These are phyloP conservation scores for Dendrostoma leiphaemia DNA, from an alignment of 2,329 filamentous ascomycete species.

Conservation along the genomic window DNA sequence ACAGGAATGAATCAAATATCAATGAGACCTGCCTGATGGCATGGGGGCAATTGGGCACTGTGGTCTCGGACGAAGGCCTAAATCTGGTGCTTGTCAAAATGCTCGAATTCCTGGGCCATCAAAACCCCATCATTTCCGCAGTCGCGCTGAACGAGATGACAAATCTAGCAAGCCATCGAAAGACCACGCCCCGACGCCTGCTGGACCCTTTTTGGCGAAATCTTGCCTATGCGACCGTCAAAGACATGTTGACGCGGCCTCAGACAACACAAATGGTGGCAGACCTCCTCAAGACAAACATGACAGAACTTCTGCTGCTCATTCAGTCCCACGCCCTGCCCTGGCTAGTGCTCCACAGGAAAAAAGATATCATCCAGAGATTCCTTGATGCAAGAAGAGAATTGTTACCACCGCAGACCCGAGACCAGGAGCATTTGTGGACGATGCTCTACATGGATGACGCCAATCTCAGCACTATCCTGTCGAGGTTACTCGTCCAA, in stretches of 20 bases:
- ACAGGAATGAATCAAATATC: slow-evolving; percentile 63
- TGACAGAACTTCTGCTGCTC: slow-evolving; percentile 69
- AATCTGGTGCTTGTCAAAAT: slow-evolving; percentile 82
- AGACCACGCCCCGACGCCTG: slow-evolving; percentile 63
- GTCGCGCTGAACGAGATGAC: slow-evolving; percentile 81
- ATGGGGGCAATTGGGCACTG: slow-evolving; percentile 79
- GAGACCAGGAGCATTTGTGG: slow-evolving; percentile 50
- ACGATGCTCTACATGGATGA: slow-evolving; percentile 49
- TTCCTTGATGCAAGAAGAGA: slow-evolving; percentile 78
- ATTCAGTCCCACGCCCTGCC: slow-evolving; percentile 83
- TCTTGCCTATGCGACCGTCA: slow-evolving; percentile 77
- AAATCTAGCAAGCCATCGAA: slow-evolving; percentile 65
- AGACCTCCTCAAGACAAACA: slow-evolving; percentile 73
- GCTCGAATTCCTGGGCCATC: slow-evolving; percentile 82
- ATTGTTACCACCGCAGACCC: not conserved
- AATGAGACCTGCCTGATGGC: slow-evolving; percentile 84
- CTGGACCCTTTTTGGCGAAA: slow-evolving; percentile 88
- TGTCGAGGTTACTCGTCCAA: slow-evolving; percentile 60
- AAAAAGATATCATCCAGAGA: slow-evolving; percentile 73
- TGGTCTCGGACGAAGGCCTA: slow-evolving; percentile 77
- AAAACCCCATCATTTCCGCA: slow-evolving; percentile 74
- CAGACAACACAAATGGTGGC: slow-evolving; percentile 78
- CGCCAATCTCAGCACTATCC: slow-evolving; percentile 54
- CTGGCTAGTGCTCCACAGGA: slow-evolving; percentile 77
- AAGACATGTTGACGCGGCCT: slow-evolving; percentile 77